These are phyloP conservation scores for Fusarium longipes DNA, from an alignment of 2,329 filamentous ascomycete genomes.

Conservation along the genomic window DNA sequence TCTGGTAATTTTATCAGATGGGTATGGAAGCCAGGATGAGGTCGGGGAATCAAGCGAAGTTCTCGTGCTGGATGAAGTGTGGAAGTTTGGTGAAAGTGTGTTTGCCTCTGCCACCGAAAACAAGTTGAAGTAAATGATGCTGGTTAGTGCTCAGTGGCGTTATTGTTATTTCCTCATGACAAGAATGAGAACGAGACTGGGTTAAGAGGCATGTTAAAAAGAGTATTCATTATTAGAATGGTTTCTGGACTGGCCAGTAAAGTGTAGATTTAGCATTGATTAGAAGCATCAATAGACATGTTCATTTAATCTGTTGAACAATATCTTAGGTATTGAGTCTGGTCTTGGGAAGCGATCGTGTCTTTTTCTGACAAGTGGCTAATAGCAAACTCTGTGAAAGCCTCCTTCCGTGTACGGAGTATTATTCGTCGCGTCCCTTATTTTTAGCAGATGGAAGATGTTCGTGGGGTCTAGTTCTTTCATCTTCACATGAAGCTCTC, in stretches of 20 bases:
- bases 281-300: conserved; percentile 10
- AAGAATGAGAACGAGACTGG: conserved; percentile 17
- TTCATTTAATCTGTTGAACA: background rate
- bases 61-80: conserved; percentile 78
- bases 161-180: background rate
- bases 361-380: conserved; percentile 1
- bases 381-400: conserved; percentile 11
- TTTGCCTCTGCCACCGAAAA: conserved; percentile 38
- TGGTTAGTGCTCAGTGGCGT: conserved; percentile 5
- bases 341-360: background rate
- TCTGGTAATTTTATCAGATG: conserved; percentile 74
- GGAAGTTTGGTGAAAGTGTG: conserved; percentile 78
- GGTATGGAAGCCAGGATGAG: conserved; percentile 43
- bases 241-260: background rate
- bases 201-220: conserved; percentile 16
- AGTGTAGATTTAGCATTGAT: background rate
- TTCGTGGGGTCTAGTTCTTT: conserved; percentile 15
- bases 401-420: conserved; percentile 8
- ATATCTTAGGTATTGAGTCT: background rate
- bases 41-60: conserved; percentile 57
- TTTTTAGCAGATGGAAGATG: conserved; percentile 10
- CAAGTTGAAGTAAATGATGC: conserved; percentile 30
- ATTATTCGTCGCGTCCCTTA: conserved; percentile 1
- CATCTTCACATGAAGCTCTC: conserved; percentile 30
- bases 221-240: conserved; percentile 7